Base-by-base conservation (phyloP, 116 monocot species). In the Dioscorea cayenensis region DNA sequence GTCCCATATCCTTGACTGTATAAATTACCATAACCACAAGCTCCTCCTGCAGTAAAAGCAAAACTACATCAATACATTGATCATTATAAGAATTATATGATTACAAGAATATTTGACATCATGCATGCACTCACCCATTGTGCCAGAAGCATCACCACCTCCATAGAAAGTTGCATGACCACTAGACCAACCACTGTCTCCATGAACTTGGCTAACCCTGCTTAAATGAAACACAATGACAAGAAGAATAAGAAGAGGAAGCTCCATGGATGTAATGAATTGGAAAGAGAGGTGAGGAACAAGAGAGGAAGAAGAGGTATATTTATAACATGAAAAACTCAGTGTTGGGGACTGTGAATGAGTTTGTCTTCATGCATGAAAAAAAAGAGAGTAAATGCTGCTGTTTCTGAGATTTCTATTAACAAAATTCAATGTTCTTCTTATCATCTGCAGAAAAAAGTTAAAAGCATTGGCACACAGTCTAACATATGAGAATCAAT, bases 101-200 rank as follows among this genome's bases (percentile, higher is more conserved):
- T 7, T 2, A 51, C 11, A 17, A 51, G 17, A 17, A 11, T 14
- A 11, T 11, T 28, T 23, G 21, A 23, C 14, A 19, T 69, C 69
- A 2, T 10, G 25, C 25, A 25, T 25, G 10, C 22, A 28, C 73
- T 73, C 72, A 90, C 86, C 86, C 79, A 84, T 86, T 63, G 84
- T 88, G 18, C 84, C 86, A 36, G 90, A 90, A 38, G 86, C 90
- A 76, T 90, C 90, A 27, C 84, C 66, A 60, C 90, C 86, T 21
- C 90, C 90, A 58, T 90, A 86, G 78, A 90, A 90, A 66, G 86
- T 90, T 64, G 90, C 86, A 71, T 84, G 90, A 18, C 84, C 84
- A 66, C 55, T 69, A 16, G 71, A 67, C 82, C 84, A 78, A 4
- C 51, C 77, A 68, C 72, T 76, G 29, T 21, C 4, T 20, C 61